Base-by-base conservation (phyloP, 2,329 filamentous ascomycete genomes). In the Tolypocladium ovalisporum region DNA sequence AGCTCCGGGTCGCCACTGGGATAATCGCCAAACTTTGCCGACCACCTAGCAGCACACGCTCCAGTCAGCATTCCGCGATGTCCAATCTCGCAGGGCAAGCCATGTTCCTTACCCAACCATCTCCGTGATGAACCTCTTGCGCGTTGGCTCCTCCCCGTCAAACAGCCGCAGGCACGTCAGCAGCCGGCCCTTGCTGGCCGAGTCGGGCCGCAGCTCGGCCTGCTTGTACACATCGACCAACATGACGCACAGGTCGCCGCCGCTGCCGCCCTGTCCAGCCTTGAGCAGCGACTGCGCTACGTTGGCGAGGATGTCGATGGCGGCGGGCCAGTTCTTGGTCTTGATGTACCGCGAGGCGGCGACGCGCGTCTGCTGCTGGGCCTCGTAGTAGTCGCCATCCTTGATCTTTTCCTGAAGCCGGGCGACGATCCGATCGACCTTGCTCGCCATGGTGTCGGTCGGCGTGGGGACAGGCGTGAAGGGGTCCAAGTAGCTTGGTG, bases 351-450 rank as follows among this genome's bases (percentile, higher is more conserved):
- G 91, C 42, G 90, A 88, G 60, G 92, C 92, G 64, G 97, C 93
- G 56, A 97, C 92, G 61, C 94, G 90, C 63, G 96, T 90, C 78
- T 99, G 94, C 74, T 99, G 94, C 76, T 97, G 93, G 58, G 94
- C 94, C 81, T 99, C 94, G 78, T 99, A 99, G 80, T 85, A 97
- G 71, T 94, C 87, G 67, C 92, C 93, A 73, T 95, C 90, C 64
- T 84, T 80, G 73, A 96, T 96, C 73, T 90, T 93, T 73, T 88
- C 80, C 75, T 93, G 89, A 71, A 97, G 86, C 32, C 82, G 79
- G 58, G 78, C 70, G 64, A 84, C 82, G 71, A 84, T 84, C 52
- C 70, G 70, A 49, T 74, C 71, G 63, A 73, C 72, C 62, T 74
- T 74, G 66, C 62, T 73, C 55, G 72, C 70, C 72, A 74, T 74